Evolutionary conservation across 495 filamentous ascomycete species (phyloP).

Genomic region (Neurospora sp.): DNA sequence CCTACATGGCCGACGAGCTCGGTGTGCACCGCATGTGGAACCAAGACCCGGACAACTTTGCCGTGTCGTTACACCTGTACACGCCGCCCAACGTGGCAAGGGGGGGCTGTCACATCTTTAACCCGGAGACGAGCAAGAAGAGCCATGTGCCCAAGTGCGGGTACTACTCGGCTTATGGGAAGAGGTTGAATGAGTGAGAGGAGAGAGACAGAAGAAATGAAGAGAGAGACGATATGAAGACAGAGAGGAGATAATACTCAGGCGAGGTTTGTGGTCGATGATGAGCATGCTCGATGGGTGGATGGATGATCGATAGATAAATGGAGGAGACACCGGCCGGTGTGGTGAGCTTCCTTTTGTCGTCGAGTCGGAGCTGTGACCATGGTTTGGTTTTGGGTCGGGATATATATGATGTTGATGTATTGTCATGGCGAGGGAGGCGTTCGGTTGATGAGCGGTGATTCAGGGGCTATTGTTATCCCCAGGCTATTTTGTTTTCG

Average conservation of each 20-base stretch:
- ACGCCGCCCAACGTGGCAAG: slow-evolving; percentile 80
- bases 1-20: slow-evolving; percentile 39
- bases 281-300: not conserved
- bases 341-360: not conserved
- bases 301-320: not conserved
- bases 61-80: slow-evolving; percentile 83
- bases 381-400: not conserved
- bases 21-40: slow-evolving; percentile 80
- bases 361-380: not conserved
- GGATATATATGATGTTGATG: not conserved
- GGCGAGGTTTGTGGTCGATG: not conserved
- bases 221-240: not conserved
- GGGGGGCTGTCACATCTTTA: slow-evolving; percentile 63
- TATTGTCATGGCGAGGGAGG: not conserved
- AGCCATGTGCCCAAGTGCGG: slow-evolving; percentile 57
- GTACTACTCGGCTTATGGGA: slow-evolving; percentile 50
- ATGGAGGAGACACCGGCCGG: too few species aligned
- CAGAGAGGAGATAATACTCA: not conserved
- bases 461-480: not conserved
- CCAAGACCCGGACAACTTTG: slow-evolving; percentile 52
- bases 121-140: slow-evolving; percentile 59
- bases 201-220: not conserved
- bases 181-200: slow-evolving; percentile 20
- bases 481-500: not conserved
- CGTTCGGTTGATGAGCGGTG: not conserved